Conservation (phyloP, 176 grass and related monocot species). For the Ensete ventricosum region DNA sequence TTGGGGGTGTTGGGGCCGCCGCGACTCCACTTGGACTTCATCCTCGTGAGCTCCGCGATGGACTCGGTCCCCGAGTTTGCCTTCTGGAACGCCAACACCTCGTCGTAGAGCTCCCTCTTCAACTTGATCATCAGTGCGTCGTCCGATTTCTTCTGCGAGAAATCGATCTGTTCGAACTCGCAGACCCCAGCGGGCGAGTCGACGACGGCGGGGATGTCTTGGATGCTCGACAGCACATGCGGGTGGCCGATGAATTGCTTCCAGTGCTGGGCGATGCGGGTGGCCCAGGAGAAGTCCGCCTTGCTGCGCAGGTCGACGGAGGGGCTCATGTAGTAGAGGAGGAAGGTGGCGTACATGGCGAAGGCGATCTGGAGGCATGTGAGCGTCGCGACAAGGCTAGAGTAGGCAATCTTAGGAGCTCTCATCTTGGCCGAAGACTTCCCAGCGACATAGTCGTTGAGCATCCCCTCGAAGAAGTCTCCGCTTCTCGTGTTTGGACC, state of each 20-base stretch:
- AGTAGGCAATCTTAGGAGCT: slow-evolving; percentile 27
- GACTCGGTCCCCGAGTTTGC: slow-evolving; percentile 56
- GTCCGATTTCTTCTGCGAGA: slow-evolving; percentile 84
- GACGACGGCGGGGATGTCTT: slow-evolving; percentile 1
- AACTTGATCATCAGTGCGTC: slow-evolving; percentile 71
- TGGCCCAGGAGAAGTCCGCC: slow-evolving; percentile 74
- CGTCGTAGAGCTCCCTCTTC: slow-evolving; percentile 84
- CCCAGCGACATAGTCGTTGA: slow-evolving; percentile 46
- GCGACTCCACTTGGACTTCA: slow-evolving; percentile 51
- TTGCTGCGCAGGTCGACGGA: slow-evolving; percentile 57
- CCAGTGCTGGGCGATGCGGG: slow-evolving; percentile 66
- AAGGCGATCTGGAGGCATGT: slow-evolving; percentile 85
- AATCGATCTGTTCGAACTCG: slow-evolving; percentile 85
- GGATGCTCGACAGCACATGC: slow-evolving; percentile 1
- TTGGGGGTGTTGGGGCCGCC: slow-evolving; percentile 22
- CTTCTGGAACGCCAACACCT: slow-evolving; percentile 57
- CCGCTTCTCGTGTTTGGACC: slow-evolving; percentile 45
- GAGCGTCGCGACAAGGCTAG: slow-evolving; percentile 45
- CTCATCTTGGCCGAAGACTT: slow-evolving; percentile 30
- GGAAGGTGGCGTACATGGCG: slow-evolving; percentile 92
- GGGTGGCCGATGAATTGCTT: slow-evolving; percentile 51
- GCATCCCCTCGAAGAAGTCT: slow-evolving; percentile 47
- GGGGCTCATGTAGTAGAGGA: slow-evolving; percentile 99
- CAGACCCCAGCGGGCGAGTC: slow-evolving; percentile 46
- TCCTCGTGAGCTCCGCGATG: slow-evolving; percentile 47